Evolutionary conservation across 495 filamentous ascomycete genomes (phyloP), one percentile per base, ranked within the genome.

Genomic region (Neurospora sp.): DNA sequence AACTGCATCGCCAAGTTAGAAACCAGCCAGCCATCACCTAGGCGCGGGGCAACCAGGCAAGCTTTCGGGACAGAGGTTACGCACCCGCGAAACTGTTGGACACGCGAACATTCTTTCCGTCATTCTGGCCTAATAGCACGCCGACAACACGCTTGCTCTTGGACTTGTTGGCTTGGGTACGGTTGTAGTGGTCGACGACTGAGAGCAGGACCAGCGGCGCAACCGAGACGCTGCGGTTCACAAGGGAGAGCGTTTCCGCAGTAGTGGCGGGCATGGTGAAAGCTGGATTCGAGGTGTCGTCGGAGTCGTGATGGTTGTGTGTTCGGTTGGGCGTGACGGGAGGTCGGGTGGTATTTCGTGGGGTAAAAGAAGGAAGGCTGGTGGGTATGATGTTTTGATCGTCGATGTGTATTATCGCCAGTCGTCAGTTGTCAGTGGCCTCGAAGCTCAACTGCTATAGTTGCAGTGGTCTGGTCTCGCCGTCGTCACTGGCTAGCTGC

Each of bases 81-180:
- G 42, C 82, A 98, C 96, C 94, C 76, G 96, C 96, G 83, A 97
- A 99, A 84, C 96, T 97, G 88, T 99, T 99, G 80, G 96, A 98
- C 79, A 98, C 96, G 74, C 96, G 89, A 77, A 97, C 96, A 82
- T 92, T 94, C 82, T 92, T 92, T 74, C 96, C 94, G 80, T 94
- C 91, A 79, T 97, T 97, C 85, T 99, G 96, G 46, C 96, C 96
- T 73, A 99, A 85, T 73, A 99, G 84, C 73, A 98, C 96, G 77
- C 96, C 96, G 4, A 99, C 96, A 27, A 99, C 96, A 77, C 96
- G 92, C 88, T 97, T 97, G 84, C 88, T 87, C 77, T 92, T 92
- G 71, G 80, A 81, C 76, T 91, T 93, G 85, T 94, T 97, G 62
- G 79, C 79, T 74, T 91, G 93, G 80, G 92, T 91, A 72, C 96